Conservation (phyloP, 495 filamentous ascomycete genomes). For the Glarea lozoyensis region DNA sequence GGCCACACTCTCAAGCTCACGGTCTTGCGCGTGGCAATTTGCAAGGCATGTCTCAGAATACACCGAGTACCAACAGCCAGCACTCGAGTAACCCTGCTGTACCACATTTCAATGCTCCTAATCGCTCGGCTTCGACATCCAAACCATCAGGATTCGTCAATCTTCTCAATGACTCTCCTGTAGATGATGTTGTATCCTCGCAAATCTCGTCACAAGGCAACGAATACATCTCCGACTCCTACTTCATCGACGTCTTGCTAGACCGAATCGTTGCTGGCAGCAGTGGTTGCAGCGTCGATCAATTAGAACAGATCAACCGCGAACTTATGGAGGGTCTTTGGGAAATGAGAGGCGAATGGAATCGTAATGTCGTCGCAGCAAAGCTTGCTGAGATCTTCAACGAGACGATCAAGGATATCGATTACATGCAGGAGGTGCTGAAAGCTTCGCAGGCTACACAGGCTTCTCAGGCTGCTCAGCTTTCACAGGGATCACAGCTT, state of each 20-base stretch:
- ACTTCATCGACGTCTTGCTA: constrained; percentile 45
- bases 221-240: constrained; percentile 50
- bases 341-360: constrained; percentile 67
- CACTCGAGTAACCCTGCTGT: constrained; percentile 24
- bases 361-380: constrained; percentile 61
- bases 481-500: no score
- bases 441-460: constrained; percentile 15
- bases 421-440: constrained; percentile 25
- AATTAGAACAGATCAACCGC: constrained; percentile 89
- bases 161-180: constrained; percentile 35
- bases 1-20: constrained; percentile 43
- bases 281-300: constrained; percentile 79
- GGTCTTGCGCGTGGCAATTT: constrained; percentile 34
- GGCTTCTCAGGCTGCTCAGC: background rate
- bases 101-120: constrained; percentile 33
- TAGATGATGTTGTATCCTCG: constrained; percentile 29
- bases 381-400: constrained; percentile 63
- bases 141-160: constrained; percentile 22
- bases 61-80: constrained; percentile 16
- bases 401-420: constrained; percentile 72
- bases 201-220: constrained; percentile 30
- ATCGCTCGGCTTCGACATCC: constrained; percentile 17
- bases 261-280: constrained; percentile 50
- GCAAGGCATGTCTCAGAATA: constrained; percentile 12
- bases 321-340: constrained; percentile 84